Percentiles rank a stretch among this genome's conserved stretches.
These are phyloP conservation scores for Dunaliella sp. DNA, from an alignment of 139 green algal genomes.

Conservation along the genomic window DNA sequence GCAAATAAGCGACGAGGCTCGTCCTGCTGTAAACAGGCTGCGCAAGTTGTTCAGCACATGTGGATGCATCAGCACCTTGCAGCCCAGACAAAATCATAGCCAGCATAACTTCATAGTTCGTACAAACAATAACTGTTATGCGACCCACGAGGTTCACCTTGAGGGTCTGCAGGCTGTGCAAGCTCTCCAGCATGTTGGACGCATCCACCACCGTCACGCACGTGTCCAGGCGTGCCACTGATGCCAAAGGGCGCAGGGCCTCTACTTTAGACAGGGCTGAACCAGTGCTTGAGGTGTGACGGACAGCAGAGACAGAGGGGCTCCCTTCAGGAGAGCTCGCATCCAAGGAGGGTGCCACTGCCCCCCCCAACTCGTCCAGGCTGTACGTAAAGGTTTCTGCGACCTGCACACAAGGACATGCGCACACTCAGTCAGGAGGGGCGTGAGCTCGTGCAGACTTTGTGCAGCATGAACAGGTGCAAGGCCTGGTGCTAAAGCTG, in stretches of 20 bases:
- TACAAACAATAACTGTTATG: background rate
- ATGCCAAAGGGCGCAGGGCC: slow-evolving; percentile 27
- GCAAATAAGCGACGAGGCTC: no score
- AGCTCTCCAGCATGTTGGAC: slow-evolving; percentile 44
- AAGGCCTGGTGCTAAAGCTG: no score
- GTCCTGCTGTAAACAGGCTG: no score
- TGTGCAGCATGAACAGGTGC: no score
- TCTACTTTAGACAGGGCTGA: no score
- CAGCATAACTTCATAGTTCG: background rate
- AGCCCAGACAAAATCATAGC: background rate
- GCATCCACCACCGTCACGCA: slow-evolving; percentile 76
- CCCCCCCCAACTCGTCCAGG: slow-evolving; percentile 19
- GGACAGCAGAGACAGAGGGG: background rate
- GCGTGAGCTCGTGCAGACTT: no score
- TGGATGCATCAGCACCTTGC: background rate
- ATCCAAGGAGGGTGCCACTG: background rate
- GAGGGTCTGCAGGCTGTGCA: slow-evolving; percentile 29
- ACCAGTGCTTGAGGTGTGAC: background rate
- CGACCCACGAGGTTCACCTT: slow-evolving; percentile 13
- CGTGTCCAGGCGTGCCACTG: slow-evolving; percentile 61
- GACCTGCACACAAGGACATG: no score
- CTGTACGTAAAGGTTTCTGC: slow-evolving; percentile 64
- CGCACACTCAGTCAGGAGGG: no score
- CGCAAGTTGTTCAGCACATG: background rate
- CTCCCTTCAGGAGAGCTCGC: background rate